Percentiles rank a stretch among this genome's conserved stretches.
These are phyloP conservation scores for Thalassiosira hispida DNA, from an alignment of 352 stramenopile genomes.

Conservation along the genomic window DNA sequence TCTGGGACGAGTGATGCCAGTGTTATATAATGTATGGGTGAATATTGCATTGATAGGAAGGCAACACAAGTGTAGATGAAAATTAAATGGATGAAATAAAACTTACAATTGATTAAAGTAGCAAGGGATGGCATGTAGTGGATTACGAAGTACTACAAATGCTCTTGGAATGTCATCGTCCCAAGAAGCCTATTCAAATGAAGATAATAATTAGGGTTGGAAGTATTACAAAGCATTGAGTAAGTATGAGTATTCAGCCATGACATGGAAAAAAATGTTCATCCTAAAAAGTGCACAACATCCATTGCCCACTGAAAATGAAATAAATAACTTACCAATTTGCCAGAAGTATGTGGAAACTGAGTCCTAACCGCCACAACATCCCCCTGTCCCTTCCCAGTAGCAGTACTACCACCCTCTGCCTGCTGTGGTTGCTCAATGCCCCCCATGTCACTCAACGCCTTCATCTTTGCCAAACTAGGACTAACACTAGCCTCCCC, in stretches of 20 bases:
- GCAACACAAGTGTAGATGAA: background rate
- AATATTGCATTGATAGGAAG: background rate
- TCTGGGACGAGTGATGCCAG: background rate
- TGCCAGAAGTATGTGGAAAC: constrained; percentile 52
- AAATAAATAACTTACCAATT: constrained; percentile 44
- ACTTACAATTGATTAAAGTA: constrained; percentile 58
- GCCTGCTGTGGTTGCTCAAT: too few relatives aligned
- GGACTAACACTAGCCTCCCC: constrained; percentile 40
- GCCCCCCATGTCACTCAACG: background rate
- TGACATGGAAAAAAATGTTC: background rate
- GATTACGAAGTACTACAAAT: constrained; percentile 57
- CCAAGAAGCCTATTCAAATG: constrained; percentile 33
- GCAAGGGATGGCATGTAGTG: constrained; percentile 48
- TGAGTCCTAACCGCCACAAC: constrained; percentile 43
- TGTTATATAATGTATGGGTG: background rate
- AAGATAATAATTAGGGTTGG: background rate
- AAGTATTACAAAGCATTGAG: background rate
- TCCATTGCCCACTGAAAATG: too few relatives aligned
- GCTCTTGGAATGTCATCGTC: constrained; percentile 42
- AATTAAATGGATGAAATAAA: background rate
- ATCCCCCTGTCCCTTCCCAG: background rate
- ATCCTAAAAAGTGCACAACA: too few relatives aligned
- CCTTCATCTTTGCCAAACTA: constrained; percentile 24
- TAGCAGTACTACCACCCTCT: background rate
- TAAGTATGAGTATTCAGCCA: background rate